These are phyloP conservation scores for Sclerotinia borealis DNA, from an alignment of 2,329 filamentous ascomycete species.

Conservation along the genomic window DNA sequence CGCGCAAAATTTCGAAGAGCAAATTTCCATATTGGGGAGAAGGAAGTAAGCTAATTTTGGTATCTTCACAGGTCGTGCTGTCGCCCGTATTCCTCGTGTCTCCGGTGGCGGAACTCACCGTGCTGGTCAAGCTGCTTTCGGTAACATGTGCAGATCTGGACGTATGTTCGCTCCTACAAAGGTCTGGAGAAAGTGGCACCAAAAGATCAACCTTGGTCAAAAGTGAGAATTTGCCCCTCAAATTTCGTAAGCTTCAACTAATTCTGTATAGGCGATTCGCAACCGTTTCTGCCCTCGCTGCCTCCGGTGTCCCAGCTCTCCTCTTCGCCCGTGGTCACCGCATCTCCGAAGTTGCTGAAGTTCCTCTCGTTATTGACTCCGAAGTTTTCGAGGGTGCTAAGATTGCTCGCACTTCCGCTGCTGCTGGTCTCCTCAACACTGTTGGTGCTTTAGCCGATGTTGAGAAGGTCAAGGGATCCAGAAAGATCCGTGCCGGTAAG, in stretches of 20 bases:
- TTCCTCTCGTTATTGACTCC: slow-evolving; percentile 93
- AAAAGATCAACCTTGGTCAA: slow-evolving; percentile 99
- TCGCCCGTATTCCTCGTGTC: slow-evolving; percentile 99
- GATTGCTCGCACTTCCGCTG: slow-evolving; percentile 81
- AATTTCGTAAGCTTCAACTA: slow-evolving; percentile 20
- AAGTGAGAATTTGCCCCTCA: slow-evolving; percentile 52
- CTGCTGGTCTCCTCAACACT: slow-evolving; percentile 80
- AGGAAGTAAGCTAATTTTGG: slow-evolving; percentile 19
- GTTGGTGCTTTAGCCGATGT: slow-evolving; percentile 86
- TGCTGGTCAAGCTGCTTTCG: slow-evolving; percentile 98
- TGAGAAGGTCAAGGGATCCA: slow-evolving; percentile 92
- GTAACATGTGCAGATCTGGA: slow-evolving; percentile 99
- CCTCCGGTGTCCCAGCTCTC: slow-evolving; percentile 89
- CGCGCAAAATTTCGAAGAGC: background rate
- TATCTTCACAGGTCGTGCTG: slow-evolving; percentile 71
- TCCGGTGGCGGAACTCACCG: slow-evolving; percentile 99
- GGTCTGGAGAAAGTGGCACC: slow-evolving; percentile 99
- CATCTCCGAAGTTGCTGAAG: slow-evolving; percentile 86
- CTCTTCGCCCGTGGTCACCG: slow-evolving; percentile 96
- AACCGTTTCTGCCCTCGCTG: slow-evolving; percentile 93
- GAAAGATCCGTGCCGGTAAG: slow-evolving; percentile 97
- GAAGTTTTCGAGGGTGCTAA: slow-evolving; percentile 75
- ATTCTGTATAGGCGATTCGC: slow-evolving; percentile 71
- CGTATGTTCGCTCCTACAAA: slow-evolving; percentile 99
- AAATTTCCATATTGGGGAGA: background rate